These are phyloP conservation scores for Aspergillus ibericus DNA, from an alignment of 2,329 filamentous ascomycete species.

Conservation along the genomic window DNA sequence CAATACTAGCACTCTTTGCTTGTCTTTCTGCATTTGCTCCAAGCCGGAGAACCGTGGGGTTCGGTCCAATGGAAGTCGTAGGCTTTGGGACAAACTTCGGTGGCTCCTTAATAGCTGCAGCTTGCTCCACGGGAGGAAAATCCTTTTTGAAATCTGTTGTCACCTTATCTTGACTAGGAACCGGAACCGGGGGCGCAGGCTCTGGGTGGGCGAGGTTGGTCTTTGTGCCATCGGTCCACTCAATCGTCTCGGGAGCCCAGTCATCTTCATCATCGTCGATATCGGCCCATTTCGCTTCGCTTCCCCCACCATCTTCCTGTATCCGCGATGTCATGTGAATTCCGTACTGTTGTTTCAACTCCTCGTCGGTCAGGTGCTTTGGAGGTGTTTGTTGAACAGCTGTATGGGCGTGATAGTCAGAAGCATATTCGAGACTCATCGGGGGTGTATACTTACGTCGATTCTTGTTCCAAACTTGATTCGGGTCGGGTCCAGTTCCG, in stretches of 20 bases:
- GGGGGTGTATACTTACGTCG: constrained; percentile 48
- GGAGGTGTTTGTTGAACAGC: constrained; percentile 57
- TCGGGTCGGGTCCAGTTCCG: constrained; percentile 61
- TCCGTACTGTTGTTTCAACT: constrained; percentile 67
- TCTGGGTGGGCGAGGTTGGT: constrained; percentile 56
- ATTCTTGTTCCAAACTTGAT: constrained; percentile 70
- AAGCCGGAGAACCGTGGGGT: constrained; percentile 51
- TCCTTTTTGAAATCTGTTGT: constrained; percentile 23
- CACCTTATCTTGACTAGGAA: constrained; percentile 21
- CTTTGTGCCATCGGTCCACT: constrained; percentile 70
- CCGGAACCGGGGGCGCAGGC: constrained; percentile 18
- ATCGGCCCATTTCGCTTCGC: constrained; percentile 68
- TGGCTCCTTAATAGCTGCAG: constrained; percentile 26
- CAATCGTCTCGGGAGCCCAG: constrained; percentile 66
- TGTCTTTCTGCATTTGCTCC: constrained; percentile 49
- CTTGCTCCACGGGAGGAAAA: constrained; percentile 23
- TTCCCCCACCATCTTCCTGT: constrained; percentile 61
- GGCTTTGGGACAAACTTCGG: constrained; percentile 36
- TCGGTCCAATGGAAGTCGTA: constrained; percentile 49
- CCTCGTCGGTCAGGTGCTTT: constrained; percentile 67
- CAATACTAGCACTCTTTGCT: constrained; percentile 45
- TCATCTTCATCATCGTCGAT: constrained; percentile 70
- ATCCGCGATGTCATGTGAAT: constrained; percentile 67
- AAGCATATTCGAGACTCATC: background rate
- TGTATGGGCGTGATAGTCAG: constrained; percentile 31